Conservation (phyloP, 495 filamentous ascomycete genomes). For the Penicillium herquei region DNA sequence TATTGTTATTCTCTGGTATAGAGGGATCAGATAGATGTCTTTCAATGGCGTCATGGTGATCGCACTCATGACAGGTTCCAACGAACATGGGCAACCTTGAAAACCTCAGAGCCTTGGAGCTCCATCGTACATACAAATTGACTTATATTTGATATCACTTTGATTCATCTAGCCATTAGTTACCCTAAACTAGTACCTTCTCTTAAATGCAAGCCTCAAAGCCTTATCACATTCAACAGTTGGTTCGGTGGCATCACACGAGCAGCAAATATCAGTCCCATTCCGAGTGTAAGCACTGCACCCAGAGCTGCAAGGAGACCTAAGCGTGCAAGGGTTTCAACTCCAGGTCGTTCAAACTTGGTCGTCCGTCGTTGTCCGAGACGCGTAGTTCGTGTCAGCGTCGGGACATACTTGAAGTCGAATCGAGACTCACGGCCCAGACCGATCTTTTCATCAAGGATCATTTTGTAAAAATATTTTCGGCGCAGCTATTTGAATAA, state of each 20-base stretch:
- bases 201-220: background rate
- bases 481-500: conserved; percentile 38
- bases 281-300: conserved; percentile 14
- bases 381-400: conserved; percentile 32
- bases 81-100: too few relatives aligned
- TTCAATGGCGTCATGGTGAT: too few relatives aligned
- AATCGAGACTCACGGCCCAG: conserved; percentile 57
- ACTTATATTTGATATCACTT: too few relatives aligned
- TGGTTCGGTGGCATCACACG: conserved; percentile 18
- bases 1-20: too few relatives aligned
- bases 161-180: too few relatives aligned
- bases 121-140: too few relatives aligned
- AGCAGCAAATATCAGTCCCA: conserved; percentile 22
- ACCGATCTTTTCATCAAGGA: conserved; percentile 55
- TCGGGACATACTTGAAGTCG: conserved; percentile 66
- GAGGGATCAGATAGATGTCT: too few relatives aligned
- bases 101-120: too few relatives aligned
- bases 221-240: conserved; percentile 10
- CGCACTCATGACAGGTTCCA: too few relatives aligned
- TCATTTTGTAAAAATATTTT: conserved; percentile 49
- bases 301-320: conserved; percentile 28
- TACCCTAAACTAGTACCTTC: too few relatives aligned
- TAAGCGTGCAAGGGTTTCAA: conserved; percentile 29
- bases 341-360: conserved; percentile 22
- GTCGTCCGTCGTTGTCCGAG: conserved; percentile 28